A percentile compares a stretch with the other conserved stretches of the same genome.
Conservation (phyloP, 2,329 filamentous ascomycete species). For the Penicillium sp. region DNA sequence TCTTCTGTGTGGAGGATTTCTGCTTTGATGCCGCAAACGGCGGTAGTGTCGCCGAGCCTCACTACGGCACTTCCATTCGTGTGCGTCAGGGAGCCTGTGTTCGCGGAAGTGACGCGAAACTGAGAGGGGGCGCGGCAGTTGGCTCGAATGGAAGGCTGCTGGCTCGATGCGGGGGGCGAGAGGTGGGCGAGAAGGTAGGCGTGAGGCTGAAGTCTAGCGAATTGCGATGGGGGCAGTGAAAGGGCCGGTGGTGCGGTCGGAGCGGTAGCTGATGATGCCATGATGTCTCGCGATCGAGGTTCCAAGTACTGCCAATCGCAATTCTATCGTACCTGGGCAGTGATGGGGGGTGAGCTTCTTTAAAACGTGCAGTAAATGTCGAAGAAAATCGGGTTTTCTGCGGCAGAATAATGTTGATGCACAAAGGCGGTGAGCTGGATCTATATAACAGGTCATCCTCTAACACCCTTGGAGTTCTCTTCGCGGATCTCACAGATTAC, state of each 20-base stretch:
- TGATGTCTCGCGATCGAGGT: constrained; percentile 18
- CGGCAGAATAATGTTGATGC: constrained; percentile 25
- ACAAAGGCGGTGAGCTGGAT: constrained; percentile 22
- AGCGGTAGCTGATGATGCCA: constrained; percentile 28
- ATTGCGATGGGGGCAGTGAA: constrained; percentile 68
- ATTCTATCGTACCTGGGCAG: background rate
- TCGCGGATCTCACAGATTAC: background rate
- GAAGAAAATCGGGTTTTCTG: constrained; percentile 26
- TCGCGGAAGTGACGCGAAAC: constrained; percentile 74
- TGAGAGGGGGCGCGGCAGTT: constrained; percentile 77
- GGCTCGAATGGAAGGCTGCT: constrained; percentile 68
- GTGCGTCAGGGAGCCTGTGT: constrained; percentile 83
- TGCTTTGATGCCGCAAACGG: constrained; percentile 89
- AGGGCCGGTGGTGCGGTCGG: constrained; percentile 45
- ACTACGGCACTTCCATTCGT: constrained; percentile 90
- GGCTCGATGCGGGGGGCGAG: constrained; percentile 58
- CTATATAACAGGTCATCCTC: background rate
- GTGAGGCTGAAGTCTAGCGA: constrained; percentile 86
- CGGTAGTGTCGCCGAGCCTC: constrained; percentile 84
- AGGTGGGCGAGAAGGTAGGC: constrained; percentile 91
- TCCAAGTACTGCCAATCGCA: background rate
- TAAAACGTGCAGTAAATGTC: constrained; percentile 10
- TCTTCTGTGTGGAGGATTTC: constrained; percentile 79
- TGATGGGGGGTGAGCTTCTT: background rate
- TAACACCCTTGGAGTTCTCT: background rate